Evolutionary conservation across 2,329 filamentous ascomycete species (phyloP).

Genomic region (Penicillium italicum): DNA sequence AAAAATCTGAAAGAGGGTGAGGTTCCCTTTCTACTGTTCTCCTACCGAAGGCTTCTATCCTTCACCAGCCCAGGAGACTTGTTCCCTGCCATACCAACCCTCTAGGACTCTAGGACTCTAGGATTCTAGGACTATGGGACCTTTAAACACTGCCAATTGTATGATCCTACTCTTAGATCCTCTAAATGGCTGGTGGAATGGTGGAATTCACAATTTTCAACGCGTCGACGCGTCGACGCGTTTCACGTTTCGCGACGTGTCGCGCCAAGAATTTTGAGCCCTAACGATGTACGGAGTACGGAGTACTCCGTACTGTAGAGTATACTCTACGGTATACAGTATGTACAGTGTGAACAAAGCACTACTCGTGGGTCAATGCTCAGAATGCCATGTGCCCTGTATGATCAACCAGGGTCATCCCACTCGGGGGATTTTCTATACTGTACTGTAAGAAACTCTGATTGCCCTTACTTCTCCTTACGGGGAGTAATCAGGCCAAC

Average conservation of each 20-base stretch:
- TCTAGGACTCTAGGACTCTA: conserved; percentile 5
- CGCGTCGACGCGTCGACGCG: conserved; percentile 3
- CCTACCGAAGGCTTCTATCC: conserved; percentile 3
- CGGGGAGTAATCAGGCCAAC: not conserved
- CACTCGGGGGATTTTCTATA: conserved; percentile 7
- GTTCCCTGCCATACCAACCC: conserved; percentile 10
- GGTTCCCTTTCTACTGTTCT: not conserved
- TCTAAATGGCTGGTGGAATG: not conserved
- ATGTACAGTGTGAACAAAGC: not conserved
- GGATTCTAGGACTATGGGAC: not conserved
- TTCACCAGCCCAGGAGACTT: conserved; percentile 15
- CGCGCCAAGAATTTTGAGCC: not conserved
- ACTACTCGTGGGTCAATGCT: conserved; percentile 5
- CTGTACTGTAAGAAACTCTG: conserved; percentile 4
- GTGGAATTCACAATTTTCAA: not conserved
- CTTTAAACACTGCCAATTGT: not conserved
- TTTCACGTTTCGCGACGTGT: not conserved
- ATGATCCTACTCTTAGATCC: not conserved
- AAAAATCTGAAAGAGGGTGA: conserved; percentile 4
- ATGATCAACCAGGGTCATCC: not conserved
- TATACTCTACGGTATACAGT: not conserved
- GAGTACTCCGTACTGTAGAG: not conserved
- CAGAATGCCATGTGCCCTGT: conserved; percentile 4
- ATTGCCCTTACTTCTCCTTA: conserved; percentile 12
- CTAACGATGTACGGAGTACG: no score